These are phyloP conservation scores for Meredithiella fracta DNA, from an alignment of 2,329 filamentous ascomycete genomes.

Conservation along the genomic window DNA sequence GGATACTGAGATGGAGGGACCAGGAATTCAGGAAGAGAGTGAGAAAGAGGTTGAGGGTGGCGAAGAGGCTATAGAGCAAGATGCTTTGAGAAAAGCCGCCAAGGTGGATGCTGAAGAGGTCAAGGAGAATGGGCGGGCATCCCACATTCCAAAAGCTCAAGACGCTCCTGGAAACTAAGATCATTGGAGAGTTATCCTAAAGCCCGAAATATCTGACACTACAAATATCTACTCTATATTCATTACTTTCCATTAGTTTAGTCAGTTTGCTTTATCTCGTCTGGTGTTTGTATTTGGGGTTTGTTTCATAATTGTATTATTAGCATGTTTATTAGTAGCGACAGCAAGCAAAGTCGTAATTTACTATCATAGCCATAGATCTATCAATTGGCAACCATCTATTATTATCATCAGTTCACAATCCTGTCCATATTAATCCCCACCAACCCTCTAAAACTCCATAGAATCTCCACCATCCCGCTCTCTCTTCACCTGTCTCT, in stretches of 20 bases:
- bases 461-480: slow-evolving; percentile 32
- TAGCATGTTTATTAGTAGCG: not conserved
- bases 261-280: too few relatives aligned
- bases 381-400: not conserved
- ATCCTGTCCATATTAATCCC: not conserved
- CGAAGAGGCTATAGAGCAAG: slow-evolving; percentile 9
- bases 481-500: slow-evolving; percentile 41
- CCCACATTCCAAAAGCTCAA: too few relatives aligned
- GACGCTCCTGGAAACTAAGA: too few relatives aligned
- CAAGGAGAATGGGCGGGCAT: not conserved
- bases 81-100: slow-evolving; percentile 8
- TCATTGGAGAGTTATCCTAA: too few relatives aligned
- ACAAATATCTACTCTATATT: not conserved
- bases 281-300: too few relatives aligned
- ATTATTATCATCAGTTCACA: not conserved
- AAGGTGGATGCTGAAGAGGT: slow-evolving; percentile 4
- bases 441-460: slow-evolving; percentile 30
- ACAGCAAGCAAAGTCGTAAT: slow-evolving; percentile 3
- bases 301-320: not conserved
- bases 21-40: slow-evolving; percentile 19
- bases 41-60: slow-evolving; percentile 14
- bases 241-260: not conserved
- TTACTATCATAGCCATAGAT: slow-evolving; percentile 2
- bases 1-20: slow-evolving; percentile 13
- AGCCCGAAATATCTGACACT: too few relatives aligned